Percentiles rank a stretch among this genome's conserved stretches.
Evolutionary conservation across 257 asterid genomes (phyloP).

Genomic region (Henckelia pumila): DNA sequence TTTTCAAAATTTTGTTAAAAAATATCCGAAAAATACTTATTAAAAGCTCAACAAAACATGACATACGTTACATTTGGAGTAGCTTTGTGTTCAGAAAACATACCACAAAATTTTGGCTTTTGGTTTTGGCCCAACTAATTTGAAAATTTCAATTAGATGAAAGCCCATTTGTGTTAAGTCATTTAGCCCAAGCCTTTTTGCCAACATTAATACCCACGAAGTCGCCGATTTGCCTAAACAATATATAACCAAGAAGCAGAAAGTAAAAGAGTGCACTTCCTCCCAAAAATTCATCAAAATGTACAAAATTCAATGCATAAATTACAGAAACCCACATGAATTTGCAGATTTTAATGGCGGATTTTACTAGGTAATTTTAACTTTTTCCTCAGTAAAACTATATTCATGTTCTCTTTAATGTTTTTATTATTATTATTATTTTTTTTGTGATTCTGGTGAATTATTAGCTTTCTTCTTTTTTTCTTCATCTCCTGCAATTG

Average conservation of each 20-base stretch:
- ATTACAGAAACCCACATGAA: not conserved
- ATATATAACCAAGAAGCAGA: no score
- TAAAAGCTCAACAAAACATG: no score
- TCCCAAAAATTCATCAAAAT: not conserved
- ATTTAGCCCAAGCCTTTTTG: not conserved
- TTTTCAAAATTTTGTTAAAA: no score
- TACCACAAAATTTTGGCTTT: no score
- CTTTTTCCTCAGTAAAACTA: not conserved
- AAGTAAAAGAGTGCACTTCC: not conserved
- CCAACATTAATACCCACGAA: not conserved
- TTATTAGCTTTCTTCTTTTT: conserved; percentile 19
- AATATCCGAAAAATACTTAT: no score
- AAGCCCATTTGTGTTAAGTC: not conserved
- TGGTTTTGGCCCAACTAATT: no score
- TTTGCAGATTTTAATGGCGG: conserved; percentile 34
- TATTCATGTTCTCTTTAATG: not conserved
- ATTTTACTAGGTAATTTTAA: conserved; percentile 35
- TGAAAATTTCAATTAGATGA: no score
- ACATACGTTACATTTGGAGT: no score
- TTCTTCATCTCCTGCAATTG: not conserved
- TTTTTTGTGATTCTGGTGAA: not conserved
- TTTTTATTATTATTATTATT: no score
- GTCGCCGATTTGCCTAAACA: not conserved
- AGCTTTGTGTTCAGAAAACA: no score
- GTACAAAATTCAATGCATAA: not conserved